Conservation (phyloP, 2,329 filamentous ascomycete genomes). For the Colletotrichum ledebouriae region DNA sequence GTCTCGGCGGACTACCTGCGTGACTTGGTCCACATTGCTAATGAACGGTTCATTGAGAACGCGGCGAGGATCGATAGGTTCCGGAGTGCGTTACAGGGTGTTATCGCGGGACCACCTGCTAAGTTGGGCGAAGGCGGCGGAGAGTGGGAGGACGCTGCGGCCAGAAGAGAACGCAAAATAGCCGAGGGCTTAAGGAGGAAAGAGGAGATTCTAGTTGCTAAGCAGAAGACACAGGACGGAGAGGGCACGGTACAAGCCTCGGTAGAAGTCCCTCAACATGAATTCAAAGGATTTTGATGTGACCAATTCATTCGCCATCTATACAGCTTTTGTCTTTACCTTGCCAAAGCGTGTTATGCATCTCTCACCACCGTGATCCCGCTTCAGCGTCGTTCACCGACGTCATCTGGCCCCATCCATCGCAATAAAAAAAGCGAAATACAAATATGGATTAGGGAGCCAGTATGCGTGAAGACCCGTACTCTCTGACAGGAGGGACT, state of each 20-base stretch:
- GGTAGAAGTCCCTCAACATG: conserved; percentile 22
- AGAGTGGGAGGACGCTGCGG: conserved; percentile 68
- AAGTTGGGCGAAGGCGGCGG: conserved; percentile 49
- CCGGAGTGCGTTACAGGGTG: conserved; percentile 60
- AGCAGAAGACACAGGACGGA: conserved; percentile 4
- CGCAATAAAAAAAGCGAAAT: conserved; percentile 38
- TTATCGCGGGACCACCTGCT: conserved; percentile 46
- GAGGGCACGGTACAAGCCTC: neutral
- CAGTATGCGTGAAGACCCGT: no score
- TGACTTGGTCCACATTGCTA: conserved; percentile 77
- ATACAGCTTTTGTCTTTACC: conserved; percentile 41
- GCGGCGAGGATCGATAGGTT: conserved; percentile 76
- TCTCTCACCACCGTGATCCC: neutral
- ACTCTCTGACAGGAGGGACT: neutral
- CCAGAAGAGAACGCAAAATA: conserved; percentile 67
- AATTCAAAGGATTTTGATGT: conserved; percentile 31
- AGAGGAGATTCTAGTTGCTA: conserved; percentile 54
- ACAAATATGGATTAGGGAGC: neutral
- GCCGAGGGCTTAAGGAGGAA: conserved; percentile 69
- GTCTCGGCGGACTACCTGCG: conserved; percentile 78
- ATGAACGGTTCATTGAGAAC: conserved; percentile 81
- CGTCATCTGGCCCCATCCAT: neutral
- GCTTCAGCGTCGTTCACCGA: neutral
- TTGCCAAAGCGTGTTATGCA: conserved; percentile 52
- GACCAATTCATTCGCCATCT: conserved; percentile 39